phyloP scores from a whole-genome alignment of 1,139 yeast species.

The Arxiozyma bovina region DNA sequence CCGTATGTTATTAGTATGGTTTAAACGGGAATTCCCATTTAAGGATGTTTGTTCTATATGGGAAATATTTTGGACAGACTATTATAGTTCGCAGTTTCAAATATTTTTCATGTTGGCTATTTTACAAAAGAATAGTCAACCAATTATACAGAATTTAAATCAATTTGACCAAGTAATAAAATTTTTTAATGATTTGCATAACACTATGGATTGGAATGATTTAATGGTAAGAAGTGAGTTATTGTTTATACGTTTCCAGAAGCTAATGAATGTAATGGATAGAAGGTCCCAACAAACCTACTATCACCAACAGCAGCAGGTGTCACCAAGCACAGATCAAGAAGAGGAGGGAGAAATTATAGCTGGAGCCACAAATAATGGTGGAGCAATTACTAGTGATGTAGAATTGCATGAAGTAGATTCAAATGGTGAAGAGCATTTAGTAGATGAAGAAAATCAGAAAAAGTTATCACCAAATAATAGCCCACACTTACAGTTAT shows the following conservation, averaged over 20 bases:
- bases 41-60: slow-evolving; percentile 69
- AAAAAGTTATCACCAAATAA: background rate
- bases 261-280: slow-evolving; percentile 62
- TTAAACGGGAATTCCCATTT: slow-evolving; percentile 82
- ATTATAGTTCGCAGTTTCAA: slow-evolving; percentile 75
- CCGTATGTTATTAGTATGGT: slow-evolving; percentile 92
- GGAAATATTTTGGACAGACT: slow-evolving; percentile 91
- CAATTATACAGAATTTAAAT: slow-evolving; percentile 61
- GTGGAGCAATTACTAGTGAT: background rate
- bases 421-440: slow-evolving; percentile 1
- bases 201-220: slow-evolving; percentile 64
- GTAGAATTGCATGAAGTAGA: slow-evolving; percentile 1
- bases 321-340: background rate
- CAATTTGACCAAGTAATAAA: slow-evolving; percentile 87
- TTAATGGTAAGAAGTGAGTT: slow-evolving; percentile 73
- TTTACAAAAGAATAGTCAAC: slow-evolving; percentile 74
- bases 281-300: slow-evolving; percentile 6
- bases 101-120: slow-evolving; percentile 80
- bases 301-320: background rate
- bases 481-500: slow-evolving; percentile 40
- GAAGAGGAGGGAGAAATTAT: slow-evolving; percentile 8
- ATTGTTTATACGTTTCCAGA: slow-evolving; percentile 66
- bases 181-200: slow-evolving; percentile 83
- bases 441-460: background rate
- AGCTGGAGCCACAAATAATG: background rate